Evolutionary conservation across 768 basidiomycete species (phyloP), one percentile per base, ranked within the genome.

Genomic region (Lactifluus piperatus): DNA sequence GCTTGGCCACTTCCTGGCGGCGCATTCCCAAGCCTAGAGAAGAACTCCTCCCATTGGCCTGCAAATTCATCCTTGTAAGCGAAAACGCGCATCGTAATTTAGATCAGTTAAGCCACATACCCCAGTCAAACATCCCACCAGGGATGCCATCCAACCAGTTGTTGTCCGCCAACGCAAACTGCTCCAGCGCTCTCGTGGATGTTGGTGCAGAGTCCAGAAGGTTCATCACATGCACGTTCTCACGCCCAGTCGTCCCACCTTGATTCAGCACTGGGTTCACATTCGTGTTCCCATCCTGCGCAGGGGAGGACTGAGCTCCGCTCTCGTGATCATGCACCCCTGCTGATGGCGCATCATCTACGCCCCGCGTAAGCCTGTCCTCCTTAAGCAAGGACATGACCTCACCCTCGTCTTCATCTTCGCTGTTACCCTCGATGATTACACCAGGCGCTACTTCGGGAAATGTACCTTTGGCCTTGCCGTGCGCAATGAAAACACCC

Each of bases 31-130:
- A 65, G 58, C 49, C 86, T 79, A 37, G 85, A 74, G 70, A 91
- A 91, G 73, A 88, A 91, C 32, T 76, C 82, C 52, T 90, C 88
- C 88, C 88, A 91, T 75, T 89, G 87, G 45, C 82, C 88, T 91
- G 68, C 46, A 62, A 34, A 24, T 37, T 59, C 53, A 34, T 8
- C 49, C 44, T 24, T 54, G 29, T 27, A n/a, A 41, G 22, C 37
- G 7, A 34, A 11, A n/a, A 49, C 45, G n/a, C 22, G 51, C 62
- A 63, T 49, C 36, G 22, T 53, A 51, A 52, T 44, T 60, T 52
- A 44, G 13, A 24, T 13, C 4, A 11, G 22, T 48, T 18, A 57
- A 14, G 55, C 7, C 5, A 76, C 79, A 64, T 66, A 89, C 88
- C 81, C 87, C 88, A 92, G 70, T 91, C 88, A 71, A 90, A 92